These are phyloP conservation scores for Globisporangium perplexum DNA, from an alignment of 352 stramenopile genomes.

Conservation along the genomic window DNA sequence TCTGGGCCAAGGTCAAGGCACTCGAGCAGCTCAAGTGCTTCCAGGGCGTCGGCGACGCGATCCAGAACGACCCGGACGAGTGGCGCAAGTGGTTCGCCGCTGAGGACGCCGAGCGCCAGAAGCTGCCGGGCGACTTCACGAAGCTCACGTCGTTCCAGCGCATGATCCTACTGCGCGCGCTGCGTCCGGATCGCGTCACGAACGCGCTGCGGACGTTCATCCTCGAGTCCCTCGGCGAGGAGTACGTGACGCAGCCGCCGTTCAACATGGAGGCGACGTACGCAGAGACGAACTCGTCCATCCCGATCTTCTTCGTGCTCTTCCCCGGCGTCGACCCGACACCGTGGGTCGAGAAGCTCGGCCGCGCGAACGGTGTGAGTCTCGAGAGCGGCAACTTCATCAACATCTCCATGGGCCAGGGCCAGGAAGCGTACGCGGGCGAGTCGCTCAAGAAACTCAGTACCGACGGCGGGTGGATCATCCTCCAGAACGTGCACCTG, in stretches of 20 bases:
- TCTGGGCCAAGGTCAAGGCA: slow-evolving; percentile 93
- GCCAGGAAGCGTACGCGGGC: slow-evolving; percentile 92
- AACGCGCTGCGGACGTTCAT: slow-evolving; percentile 92
- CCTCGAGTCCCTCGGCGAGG: slow-evolving; percentile 80
- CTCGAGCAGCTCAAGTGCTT: slow-evolving; percentile 92
- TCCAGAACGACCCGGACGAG: slow-evolving; percentile 96
- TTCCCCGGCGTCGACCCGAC: slow-evolving; percentile 89
- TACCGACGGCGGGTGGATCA: slow-evolving; percentile 92
- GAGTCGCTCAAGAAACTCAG: slow-evolving; percentile 89
- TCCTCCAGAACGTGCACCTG: slow-evolving; percentile 94
- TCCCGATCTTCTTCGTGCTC: slow-evolving; percentile 89
- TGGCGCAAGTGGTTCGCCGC: slow-evolving; percentile 96
- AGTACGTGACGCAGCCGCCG: slow-evolving; percentile 88
- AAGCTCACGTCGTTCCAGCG: slow-evolving; percentile 80
- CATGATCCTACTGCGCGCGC: slow-evolving; percentile 87
- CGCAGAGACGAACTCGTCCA: slow-evolving; percentile 86
- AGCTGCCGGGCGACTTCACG: slow-evolving; percentile 91
- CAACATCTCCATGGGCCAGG: slow-evolving; percentile 93
- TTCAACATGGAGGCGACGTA: slow-evolving; percentile 93
- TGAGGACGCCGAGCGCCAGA: slow-evolving; percentile 92
- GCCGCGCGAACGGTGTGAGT: slow-evolving; percentile 80
- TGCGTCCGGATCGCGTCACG: slow-evolving; percentile 93
- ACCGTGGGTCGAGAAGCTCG: slow-evolving; percentile 79
- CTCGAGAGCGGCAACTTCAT: slow-evolving; percentile 94
- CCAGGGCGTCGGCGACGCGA: slow-evolving; percentile 89